Conservation (phyloP, 495 filamentous ascomycete genomes). For the Clohesyomyces aquaticus region DNA sequence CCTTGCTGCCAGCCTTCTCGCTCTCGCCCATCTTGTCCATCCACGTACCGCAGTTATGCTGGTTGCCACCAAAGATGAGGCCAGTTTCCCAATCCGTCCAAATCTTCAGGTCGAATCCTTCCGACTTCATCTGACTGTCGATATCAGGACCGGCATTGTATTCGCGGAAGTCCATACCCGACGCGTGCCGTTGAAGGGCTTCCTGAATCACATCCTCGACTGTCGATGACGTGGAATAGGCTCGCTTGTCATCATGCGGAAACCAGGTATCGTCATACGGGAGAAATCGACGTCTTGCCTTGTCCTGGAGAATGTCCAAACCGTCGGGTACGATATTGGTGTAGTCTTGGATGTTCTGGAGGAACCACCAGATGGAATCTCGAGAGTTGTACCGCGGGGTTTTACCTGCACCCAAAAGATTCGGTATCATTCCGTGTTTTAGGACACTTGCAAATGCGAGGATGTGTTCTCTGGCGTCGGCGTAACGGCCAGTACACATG, state of each 20-base stretch:
- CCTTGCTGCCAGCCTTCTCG: slow-evolving; percentile 85
- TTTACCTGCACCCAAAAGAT: slow-evolving; percentile 82
- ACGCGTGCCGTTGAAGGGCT: slow-evolving; percentile 85
- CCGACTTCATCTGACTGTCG: slow-evolving; percentile 90
- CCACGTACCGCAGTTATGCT: slow-evolving; percentile 97
- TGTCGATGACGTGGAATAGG: slow-evolving; percentile 80
- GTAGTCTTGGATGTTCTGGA: slow-evolving; percentile 95
- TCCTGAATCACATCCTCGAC: slow-evolving; percentile 92
- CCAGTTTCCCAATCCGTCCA: slow-evolving; percentile 92
- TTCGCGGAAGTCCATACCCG: slow-evolving; percentile 87
- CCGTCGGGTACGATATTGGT: slow-evolving; percentile 81
- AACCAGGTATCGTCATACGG: slow-evolving; percentile 97
- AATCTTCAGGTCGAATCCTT: slow-evolving; percentile 89
- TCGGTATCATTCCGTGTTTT: slow-evolving; percentile 99
- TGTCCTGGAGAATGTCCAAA: slow-evolving; percentile 70
- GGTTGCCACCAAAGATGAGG: slow-evolving; percentile 90
- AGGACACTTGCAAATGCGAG: slow-evolving; percentile 93
- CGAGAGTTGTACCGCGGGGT: slow-evolving; percentile 95
- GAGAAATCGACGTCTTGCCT: slow-evolving; percentile 82
- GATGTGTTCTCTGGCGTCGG: slow-evolving; percentile 90
- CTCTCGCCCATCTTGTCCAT: slow-evolving; percentile 99
- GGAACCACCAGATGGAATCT: slow-evolving; percentile 96
- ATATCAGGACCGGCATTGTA: slow-evolving; percentile 87
- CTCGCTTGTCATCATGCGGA: slow-evolving; percentile 72
- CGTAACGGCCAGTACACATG: slow-evolving; percentile 83